Evolutionary conservation across 345 rosid genomes (phyloP).

Genomic region (Hypericum androsaemum): DNA sequence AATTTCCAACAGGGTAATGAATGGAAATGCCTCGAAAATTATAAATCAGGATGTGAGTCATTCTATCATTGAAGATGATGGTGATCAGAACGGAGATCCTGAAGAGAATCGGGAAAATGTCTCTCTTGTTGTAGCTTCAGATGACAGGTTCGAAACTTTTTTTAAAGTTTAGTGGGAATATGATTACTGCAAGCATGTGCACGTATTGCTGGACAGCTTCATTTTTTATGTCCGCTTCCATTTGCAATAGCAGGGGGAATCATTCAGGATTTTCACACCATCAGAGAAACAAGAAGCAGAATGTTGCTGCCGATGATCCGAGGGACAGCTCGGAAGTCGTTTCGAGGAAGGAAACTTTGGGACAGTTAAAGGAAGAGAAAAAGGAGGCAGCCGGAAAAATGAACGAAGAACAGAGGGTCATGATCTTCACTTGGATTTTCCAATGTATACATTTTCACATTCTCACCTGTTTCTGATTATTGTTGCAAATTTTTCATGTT

Average conservation of each 20-base stretch:
- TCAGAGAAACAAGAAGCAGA: conserved; percentile 41
- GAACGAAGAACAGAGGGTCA: conserved; percentile 72
- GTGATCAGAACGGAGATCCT: conserved; percentile 30
- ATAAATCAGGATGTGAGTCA: conserved; percentile 17
- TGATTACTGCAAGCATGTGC: too few relatives aligned
- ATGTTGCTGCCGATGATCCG: conserved; percentile 20
- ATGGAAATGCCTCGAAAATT: conserved; percentile 29
- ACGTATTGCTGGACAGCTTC: too few relatives aligned
- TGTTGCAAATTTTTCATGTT: conserved; percentile 6
- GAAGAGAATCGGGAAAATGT: conserved; percentile 26
- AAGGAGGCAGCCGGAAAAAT: conserved; percentile 36
- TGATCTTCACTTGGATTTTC: conserved; percentile 5
- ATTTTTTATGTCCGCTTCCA: conserved; percentile 12
- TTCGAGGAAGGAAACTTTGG: conserved; percentile 15
- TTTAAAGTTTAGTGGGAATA: background rate
- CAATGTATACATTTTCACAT: background rate
- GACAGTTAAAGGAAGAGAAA: conserved; percentile 36
- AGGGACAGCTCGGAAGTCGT: conserved; percentile 17
- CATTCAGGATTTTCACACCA: conserved; percentile 19
- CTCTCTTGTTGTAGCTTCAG: conserved; percentile 24
- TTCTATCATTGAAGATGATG: conserved; percentile 28
- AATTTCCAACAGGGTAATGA: conserved; percentile 26
- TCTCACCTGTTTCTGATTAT: background rate
- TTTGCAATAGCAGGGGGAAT: conserved; percentile 26
- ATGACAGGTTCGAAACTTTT: conserved; percentile 34